Evolutionary conservation across 768 basidiomycete species (phyloP).

Genomic region (Psilocybe cubensis): DNA sequence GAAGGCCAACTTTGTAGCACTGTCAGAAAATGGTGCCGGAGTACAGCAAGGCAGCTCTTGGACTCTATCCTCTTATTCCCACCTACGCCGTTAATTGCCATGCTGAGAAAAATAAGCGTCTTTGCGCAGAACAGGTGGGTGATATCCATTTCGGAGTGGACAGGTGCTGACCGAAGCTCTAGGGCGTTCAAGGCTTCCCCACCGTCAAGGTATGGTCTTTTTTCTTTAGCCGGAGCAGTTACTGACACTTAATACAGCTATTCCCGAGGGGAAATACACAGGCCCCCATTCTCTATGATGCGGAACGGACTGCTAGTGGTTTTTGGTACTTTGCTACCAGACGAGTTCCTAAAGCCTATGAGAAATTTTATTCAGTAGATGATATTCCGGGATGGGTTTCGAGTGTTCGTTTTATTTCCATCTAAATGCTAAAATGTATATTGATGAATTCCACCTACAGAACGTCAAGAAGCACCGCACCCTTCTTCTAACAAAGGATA

Average conservation of each 20-base stretch:
- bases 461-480: conserved; percentile 52
- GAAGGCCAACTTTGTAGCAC: conserved; percentile 49
- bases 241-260: conserved; percentile 39
- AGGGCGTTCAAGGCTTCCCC: conserved; percentile 87
- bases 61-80: conserved; percentile 80
- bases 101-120: conserved; percentile 72
- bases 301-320: conserved; percentile 71
- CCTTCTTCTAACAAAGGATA: conserved; percentile 75
- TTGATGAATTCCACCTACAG: conserved; percentile 14
- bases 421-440: not conserved
- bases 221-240: not conserved
- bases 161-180: not conserved
- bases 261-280: conserved; percentile 78
- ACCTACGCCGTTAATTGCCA: conserved; percentile 96
- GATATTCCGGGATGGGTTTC: conserved; percentile 72
- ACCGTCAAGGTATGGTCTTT: conserved; percentile 72
- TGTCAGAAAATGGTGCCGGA: conserved; percentile 88
- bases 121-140: conserved; percentile 72
- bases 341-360: conserved; percentile 73
- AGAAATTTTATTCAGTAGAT: conserved; percentile 55
- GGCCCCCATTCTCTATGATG: conserved; percentile 67
- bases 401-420: conserved; percentile 49
- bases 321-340: conserved; percentile 79
- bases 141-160: not conserved
- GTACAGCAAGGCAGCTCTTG: conserved; percentile 79